phyloP scores from a whole-genome alignment of 2,329 filamentous ascomycete genomes.

The Periconia digitata region DNA sequence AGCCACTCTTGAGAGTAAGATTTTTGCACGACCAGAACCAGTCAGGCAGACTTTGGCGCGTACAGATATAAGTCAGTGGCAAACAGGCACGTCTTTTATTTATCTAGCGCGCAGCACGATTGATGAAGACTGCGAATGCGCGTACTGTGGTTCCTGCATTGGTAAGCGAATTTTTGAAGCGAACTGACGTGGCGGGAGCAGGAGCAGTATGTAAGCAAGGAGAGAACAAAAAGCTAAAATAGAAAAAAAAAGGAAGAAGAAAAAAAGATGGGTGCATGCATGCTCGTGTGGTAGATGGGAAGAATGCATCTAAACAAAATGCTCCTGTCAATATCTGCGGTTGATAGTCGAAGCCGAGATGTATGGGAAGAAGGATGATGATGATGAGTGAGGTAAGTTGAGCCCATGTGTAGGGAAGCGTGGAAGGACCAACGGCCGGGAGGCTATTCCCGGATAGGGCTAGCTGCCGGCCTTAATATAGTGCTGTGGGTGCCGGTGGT shows the following conservation, averaged over 20 bases:
- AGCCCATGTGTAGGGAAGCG: background rate
- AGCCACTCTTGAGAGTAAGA: conserved; percentile 20
- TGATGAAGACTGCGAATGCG: conserved; percentile 33
- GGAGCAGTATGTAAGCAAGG: conserved; percentile 17
- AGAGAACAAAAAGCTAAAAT: conserved; percentile 8
- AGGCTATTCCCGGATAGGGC: background rate
- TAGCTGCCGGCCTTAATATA: conserved; percentile 13
- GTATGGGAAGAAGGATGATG: background rate
- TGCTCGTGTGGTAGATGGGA: too few species aligned
- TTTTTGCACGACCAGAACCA: conserved; percentile 24
- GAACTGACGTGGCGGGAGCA: conserved; percentile 38
- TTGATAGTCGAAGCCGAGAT: too few species aligned
- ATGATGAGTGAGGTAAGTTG: background rate
- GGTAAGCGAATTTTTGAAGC: conserved; percentile 15
- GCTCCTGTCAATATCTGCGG: too few species aligned
- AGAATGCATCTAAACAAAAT: too few species aligned
- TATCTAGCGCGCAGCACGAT: conserved; percentile 27
- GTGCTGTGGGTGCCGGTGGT: conserved; percentile 1
- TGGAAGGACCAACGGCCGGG: background rate
- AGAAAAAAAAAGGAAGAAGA: background rate
- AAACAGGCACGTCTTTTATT: conserved; percentile 24
- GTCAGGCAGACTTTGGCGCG: conserved; percentile 20
- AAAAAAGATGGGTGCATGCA: too few species aligned
- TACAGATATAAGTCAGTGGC: conserved; percentile 21
- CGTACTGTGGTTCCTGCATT: conserved; percentile 42